Percentiles rank a stretch among this genome's conserved stretches.
Evolutionary conservation across 2,329 filamentous ascomycete species (phyloP).

Genomic region (Aspergillus bombycis): DNA sequence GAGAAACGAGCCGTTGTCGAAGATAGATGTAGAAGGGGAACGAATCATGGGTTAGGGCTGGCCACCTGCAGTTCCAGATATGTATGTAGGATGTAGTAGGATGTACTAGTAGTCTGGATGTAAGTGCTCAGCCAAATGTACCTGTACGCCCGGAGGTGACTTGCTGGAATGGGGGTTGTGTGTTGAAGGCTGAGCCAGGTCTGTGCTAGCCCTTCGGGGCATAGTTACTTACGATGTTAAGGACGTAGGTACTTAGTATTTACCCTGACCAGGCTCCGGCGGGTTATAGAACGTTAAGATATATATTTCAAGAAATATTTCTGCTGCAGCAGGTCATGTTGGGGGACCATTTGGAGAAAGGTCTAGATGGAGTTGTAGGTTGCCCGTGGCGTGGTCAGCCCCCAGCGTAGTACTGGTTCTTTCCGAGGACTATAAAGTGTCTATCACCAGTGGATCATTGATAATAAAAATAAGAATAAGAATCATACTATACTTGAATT

Average conservation of each 20-base stretch:
- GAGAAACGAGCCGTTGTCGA: constrained; percentile 4
- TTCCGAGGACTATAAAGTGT: not conserved
- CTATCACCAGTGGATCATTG: constrained; percentile 3
- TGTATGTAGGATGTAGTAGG: not conserved
- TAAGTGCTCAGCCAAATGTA: not conserved
- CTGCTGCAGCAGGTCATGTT: not conserved
- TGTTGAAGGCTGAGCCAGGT: not conserved
- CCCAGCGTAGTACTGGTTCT: not conserved
- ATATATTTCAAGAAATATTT: not conserved
- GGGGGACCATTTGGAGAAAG: not conserved
- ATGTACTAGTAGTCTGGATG: not conserved
- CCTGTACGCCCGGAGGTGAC: not conserved
- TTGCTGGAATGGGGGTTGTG: not conserved
- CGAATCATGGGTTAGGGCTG: constrained; percentile 51
- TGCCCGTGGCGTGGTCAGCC: not conserved
- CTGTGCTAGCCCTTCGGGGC: not conserved
- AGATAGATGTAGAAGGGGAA: constrained; percentile 51
- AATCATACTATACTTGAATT: constrained; percentile 4
- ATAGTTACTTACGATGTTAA: not conserved
- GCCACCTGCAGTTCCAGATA: constrained; percentile 4
- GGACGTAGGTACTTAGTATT: not conserved
- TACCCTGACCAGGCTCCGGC: not conserved
- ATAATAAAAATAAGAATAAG: constrained; percentile 8
- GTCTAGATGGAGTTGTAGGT: constrained; percentile 2
- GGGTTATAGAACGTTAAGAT: not conserved